These are phyloP conservation scores for Fusarium beomiforme DNA, from an alignment of 2,329 filamentous ascomycete genomes.

Conservation along the genomic window DNA sequence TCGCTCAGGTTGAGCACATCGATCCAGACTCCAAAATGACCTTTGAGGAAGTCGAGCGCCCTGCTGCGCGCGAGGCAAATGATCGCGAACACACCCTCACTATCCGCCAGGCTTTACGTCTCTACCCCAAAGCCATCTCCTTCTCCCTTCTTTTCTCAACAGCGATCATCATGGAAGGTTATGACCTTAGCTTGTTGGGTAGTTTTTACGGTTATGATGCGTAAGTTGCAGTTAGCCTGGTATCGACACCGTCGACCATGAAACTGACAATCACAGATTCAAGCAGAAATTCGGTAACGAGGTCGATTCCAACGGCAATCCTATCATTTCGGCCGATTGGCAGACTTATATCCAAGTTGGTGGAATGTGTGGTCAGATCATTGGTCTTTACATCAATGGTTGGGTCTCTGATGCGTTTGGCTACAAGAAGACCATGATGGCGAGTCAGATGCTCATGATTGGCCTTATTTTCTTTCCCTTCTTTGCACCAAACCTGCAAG, in stretches of 20 bases:
- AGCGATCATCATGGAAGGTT: conserved; percentile 52
- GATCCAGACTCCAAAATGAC: conserved; percentile 7
- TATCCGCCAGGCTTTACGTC: conserved; percentile 48
- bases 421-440: conserved; percentile 48
- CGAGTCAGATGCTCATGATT: conserved; percentile 48
- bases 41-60: conserved; percentile 8
- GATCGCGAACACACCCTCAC: conserved; percentile 46
- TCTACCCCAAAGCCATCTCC: conserved; percentile 50
- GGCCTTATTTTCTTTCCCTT: conserved; percentile 60
- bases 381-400: conserved; percentile 20
- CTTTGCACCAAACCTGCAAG: conserved; percentile 53
- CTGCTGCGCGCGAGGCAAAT: conserved; percentile 10
- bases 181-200: conserved; percentile 43
- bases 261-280: conserved; percentile 31
- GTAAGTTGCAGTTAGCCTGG: conserved; percentile 46
- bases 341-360: conserved; percentile 23
- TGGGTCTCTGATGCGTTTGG: conserved; percentile 15
- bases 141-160: conserved; percentile 52
- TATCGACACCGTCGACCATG: conserved; percentile 8
- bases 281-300: conserved; percentile 23
- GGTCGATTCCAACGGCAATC: conserved; percentile 11
- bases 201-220: conserved; percentile 41
- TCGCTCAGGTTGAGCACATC: conserved; percentile 20
- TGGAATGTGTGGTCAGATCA: conserved; percentile 22
- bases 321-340: conserved; percentile 13